Evolutionary conservation across 331 rosid genomes (phyloP).

Genomic region (Quercus phellos): DNA sequence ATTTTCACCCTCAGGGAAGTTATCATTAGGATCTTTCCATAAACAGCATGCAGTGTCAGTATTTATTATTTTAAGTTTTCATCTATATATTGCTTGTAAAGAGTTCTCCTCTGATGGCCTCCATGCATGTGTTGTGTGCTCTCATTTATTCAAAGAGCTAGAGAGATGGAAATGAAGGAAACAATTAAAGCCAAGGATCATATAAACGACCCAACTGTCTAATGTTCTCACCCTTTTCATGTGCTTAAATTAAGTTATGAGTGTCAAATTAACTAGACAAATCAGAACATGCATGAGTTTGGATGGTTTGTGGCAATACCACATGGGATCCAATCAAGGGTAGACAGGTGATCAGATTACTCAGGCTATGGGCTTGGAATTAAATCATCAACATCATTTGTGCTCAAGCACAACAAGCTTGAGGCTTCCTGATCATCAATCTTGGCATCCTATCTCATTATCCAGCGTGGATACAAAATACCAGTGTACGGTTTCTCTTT

Average conservation of each 20-base stretch:
- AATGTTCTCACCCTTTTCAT: background rate
- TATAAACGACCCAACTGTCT: background rate
- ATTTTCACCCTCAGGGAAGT: background rate
- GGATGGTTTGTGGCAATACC: background rate
- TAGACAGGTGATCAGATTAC: background rate
- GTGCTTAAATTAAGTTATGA: background rate
- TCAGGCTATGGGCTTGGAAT: constrained; percentile 1
- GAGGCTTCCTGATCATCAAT: constrained; percentile 5
- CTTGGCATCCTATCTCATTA: background rate
- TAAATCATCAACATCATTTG: background rate
- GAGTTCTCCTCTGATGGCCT: background rate
- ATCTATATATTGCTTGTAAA: background rate
- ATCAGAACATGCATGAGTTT: background rate
- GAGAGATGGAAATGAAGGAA: background rate
- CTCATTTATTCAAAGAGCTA: background rate
- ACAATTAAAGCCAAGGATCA: background rate
- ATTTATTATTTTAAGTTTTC: background rate
- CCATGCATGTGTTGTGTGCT: background rate
- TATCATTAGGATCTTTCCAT: background rate
- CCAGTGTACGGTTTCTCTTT: constrained; percentile 1
- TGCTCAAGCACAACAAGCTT: background rate
- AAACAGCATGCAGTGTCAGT: background rate
- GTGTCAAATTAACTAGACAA: background rate
- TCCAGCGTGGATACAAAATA: constrained; percentile 1
- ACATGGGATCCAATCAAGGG: background rate